Evolutionary conservation across 176 grass and related monocot genomes (phyloP), one percentile per base, ranked within the genome.

Genomic region (Phyllostachys edulis): DNA sequence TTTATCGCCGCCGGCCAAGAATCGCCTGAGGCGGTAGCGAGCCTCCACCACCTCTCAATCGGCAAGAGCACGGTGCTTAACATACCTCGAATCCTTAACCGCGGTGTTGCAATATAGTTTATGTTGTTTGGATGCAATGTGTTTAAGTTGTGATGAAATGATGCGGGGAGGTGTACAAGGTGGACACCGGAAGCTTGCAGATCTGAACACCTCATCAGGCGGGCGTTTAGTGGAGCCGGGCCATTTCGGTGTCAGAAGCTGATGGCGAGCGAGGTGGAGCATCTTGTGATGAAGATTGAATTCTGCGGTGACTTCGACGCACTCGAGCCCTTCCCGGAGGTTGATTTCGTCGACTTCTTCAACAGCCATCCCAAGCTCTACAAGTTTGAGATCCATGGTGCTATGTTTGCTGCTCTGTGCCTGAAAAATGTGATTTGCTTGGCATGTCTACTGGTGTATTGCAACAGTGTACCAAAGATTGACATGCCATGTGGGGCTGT

Each of bases 151-250:
- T 18, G 67, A 45, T 42, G 73, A 51, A 27, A 75, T 68, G 11
- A 32, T 67, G 62, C 67, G 95, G 95, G 92, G 50, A 92, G 92
- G 50, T 98, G 52, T 85, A 95, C 32, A 90, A 83, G 77, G 90
- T 98, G 52, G 95, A 95, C 39, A 81, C 79, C 3, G 90, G 92
- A 98, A 78, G 56, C 92, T 93, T 36, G 44, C 95, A 64, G 87
- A 95, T 69, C 85, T 98, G 80, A 98, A 7, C 69, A 80, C 51
- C 77, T 95, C 38, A 4, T 93, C 89, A 0, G 57, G 63, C 86
- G 95, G 95, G 95, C 2, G 84, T 95, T 26, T 92, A 98, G 77
- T 98, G 95, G 95, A 91, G 85, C 72, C 95, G 95, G 95, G 80
- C 66, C 4, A 87, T 15, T 79, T 91, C 95, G 6, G 82, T 95